phyloP scores from a whole-genome alignment of 129 eudicot genomes.

The Erigeron canadensis region DNA sequence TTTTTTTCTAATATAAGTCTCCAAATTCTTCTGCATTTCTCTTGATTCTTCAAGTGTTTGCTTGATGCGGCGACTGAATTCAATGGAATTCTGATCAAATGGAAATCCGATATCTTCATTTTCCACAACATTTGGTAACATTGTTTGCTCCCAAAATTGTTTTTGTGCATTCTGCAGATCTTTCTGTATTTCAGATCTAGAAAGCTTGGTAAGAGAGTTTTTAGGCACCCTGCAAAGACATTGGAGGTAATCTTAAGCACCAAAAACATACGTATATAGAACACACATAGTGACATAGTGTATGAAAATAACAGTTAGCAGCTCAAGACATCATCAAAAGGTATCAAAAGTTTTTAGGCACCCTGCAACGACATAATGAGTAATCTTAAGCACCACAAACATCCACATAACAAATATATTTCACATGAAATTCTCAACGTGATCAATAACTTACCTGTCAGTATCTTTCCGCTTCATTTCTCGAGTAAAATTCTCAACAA shows the following conservation, averaged over 20 bases:
- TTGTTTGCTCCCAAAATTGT: conserved; percentile 60
- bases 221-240: conserved; percentile 46
- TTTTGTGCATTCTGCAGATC: conserved; percentile 68
- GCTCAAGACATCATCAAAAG: background rate
- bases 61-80: conserved; percentile 52
- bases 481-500: conserved; percentile 54
- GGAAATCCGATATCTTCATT: conserved; percentile 45
- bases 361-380: conserved; percentile 16
- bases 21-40: conserved; percentile 72
- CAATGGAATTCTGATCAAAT: conserved; percentile 38
- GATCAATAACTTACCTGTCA: conserved; percentile 37
- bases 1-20: conserved; percentile 52
- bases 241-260: background rate
- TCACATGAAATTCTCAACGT: background rate
- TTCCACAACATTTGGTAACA: conserved; percentile 60
- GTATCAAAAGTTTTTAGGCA: background rate
- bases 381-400: conserved; percentile 24
- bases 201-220: conserved; percentile 56
- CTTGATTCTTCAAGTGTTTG: conserved; percentile 63
- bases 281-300: background rate
- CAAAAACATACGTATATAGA: background rate
- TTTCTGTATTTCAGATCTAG: conserved; percentile 62
- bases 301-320: background rate
- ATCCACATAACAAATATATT: background rate
- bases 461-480: conserved; percentile 40